phyloP scores from a whole-genome alignment of 2,329 filamentous ascomycete species.

The Trichophyton simii region DNA sequence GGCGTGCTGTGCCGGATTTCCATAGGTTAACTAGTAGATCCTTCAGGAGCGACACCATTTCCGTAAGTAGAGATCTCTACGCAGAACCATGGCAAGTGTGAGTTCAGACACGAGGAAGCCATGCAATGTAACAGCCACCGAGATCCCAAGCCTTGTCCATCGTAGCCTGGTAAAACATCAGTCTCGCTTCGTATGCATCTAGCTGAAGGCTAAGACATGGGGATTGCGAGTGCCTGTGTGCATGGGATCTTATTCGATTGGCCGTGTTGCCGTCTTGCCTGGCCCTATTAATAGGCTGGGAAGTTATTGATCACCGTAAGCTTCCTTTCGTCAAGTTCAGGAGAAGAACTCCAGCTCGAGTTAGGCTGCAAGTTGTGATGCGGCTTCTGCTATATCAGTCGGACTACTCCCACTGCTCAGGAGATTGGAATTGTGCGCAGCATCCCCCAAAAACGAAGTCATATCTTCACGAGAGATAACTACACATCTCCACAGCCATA shows the following conservation, averaged over 20 bases:
- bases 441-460: too few relatives aligned
- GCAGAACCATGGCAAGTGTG: not conserved
- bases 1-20: not conserved
- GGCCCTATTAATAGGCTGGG: not conserved
- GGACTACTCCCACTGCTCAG: too few relatives aligned
- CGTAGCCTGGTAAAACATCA: not conserved
- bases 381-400: too few relatives aligned
- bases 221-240: not conserved
- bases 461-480: too few relatives aligned
- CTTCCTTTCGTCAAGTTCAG: not conserved
- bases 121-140: not conserved
- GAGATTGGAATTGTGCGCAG: too few relatives aligned
- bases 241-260: not conserved
- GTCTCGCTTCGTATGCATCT: not conserved
- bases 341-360: not conserved
- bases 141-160: not conserved
- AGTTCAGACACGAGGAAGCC: not conserved
- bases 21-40: not conserved
- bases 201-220: not conserved
- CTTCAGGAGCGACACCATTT: not conserved
- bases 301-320: not conserved
- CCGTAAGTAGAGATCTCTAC: not conserved
- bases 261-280: not conserved
- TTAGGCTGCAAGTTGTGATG: not conserved
- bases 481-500: too few relatives aligned